These are phyloP conservation scores for Bimuria novae-zelandiae DNA, from an alignment of 2,329 filamentous ascomycete species.

Conservation along the genomic window DNA sequence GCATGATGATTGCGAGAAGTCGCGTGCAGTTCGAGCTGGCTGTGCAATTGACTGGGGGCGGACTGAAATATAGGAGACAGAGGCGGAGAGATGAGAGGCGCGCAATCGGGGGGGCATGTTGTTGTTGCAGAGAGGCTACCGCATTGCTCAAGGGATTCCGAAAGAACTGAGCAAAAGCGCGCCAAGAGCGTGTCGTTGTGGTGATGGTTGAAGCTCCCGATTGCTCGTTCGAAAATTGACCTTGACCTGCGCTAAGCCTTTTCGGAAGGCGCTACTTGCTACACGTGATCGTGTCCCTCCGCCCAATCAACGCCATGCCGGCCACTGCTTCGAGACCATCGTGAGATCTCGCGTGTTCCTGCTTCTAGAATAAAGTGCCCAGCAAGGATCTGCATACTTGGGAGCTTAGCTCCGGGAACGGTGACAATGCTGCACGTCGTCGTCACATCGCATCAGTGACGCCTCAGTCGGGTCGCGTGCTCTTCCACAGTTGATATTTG, in stretches of 20 bases:
- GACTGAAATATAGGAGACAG: slow-evolving; percentile 24
- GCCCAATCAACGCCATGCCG: slow-evolving; percentile 19
- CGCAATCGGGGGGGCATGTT: slow-evolving; percentile 44
- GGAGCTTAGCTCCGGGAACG: slow-evolving; percentile 18
- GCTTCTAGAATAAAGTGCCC: slow-evolving; percentile 31
- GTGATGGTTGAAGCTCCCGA: slow-evolving; percentile 17
- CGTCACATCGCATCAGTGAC: slow-evolving; percentile 18
- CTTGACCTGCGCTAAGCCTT: slow-evolving; percentile 12
- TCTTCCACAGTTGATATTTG: too few species aligned
- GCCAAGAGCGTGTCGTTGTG: slow-evolving; percentile 18
- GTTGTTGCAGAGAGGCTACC: slow-evolving; percentile 25
- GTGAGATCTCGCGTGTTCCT: slow-evolving; percentile 25
- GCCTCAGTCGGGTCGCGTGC: neutral
- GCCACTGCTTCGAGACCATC: slow-evolving; percentile 21
- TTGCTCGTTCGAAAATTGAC: slow-evolving; percentile 26
- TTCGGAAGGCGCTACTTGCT: neutral
- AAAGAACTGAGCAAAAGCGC: slow-evolving; percentile 11
- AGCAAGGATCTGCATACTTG: slow-evolving; percentile 21
- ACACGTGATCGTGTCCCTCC: slow-evolving; percentile 15
- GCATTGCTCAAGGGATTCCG: slow-evolving; percentile 28
- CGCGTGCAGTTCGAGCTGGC: slow-evolving; percentile 30
- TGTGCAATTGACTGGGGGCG: slow-evolving; percentile 31
- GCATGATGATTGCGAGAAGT: slow-evolving; percentile 45
- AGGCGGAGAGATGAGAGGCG: slow-evolving; percentile 30
- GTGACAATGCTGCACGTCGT: slow-evolving; percentile 25